These are phyloP conservation scores for Xylariaceae sp. DNA, from an alignment of 2,329 filamentous ascomycete species.

Conservation along the genomic window DNA sequence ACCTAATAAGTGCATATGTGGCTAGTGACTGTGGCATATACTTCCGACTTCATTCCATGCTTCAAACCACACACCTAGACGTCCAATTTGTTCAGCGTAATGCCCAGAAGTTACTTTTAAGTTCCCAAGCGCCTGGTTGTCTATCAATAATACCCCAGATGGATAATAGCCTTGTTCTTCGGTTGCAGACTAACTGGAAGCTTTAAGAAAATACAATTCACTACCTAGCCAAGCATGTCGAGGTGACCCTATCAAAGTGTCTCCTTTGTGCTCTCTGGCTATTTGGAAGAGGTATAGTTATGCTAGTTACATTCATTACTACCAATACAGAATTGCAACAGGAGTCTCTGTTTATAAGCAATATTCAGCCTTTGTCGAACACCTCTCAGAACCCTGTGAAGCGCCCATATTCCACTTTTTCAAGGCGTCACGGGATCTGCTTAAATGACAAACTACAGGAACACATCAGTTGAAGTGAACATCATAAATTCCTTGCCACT, in stretches of 20 bases:
- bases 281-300: not conserved
- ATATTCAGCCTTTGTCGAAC: too few species aligned
- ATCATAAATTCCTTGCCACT: not conserved
- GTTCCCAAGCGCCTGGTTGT: too few species aligned
- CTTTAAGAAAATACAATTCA: too few species aligned
- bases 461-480: not conserved
- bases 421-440: not conserved
- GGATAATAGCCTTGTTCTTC: too few species aligned
- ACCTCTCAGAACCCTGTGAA: too few species aligned
- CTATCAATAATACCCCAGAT: too few species aligned
- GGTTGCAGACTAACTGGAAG: too few species aligned
- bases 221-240: too few species aligned
- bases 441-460: not conserved
- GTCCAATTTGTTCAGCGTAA: too few species aligned
- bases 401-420: too few species aligned
- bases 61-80: not conserved
- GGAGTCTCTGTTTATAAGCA: too few species aligned
- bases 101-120: too few species aligned
- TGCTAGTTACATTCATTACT: not conserved
- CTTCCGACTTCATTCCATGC: slow-evolving; percentile 16
- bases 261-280: not conserved
- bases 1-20: not conserved
- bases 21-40: slow-evolving; percentile 24
- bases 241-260: not conserved
- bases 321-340: not conserved